Conservation (phyloP, 2,329 filamentous ascomycete genomes). For the Exophiala spinifera region DNA sequence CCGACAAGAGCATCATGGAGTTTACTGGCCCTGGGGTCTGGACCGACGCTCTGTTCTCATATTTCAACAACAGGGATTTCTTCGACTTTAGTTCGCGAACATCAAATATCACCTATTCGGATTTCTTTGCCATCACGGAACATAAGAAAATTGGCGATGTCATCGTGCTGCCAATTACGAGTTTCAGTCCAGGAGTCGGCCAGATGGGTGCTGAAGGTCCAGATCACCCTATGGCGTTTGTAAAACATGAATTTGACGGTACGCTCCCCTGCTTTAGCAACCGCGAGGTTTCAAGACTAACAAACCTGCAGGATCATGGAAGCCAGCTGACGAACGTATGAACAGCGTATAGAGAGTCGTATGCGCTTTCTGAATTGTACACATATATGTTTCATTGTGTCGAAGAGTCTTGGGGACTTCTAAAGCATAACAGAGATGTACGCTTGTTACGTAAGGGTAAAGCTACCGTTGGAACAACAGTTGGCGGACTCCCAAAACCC, state of each 20-base stretch:
- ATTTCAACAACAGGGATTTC: conserved; percentile 86
- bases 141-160: conserved; percentile 91
- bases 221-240: conserved; percentile 94
- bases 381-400: neutral
- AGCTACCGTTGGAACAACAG: too few relatives aligned
- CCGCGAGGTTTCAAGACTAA: conserved; percentile 8
- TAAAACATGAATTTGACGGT: conserved; percentile 97
- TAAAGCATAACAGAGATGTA: neutral
- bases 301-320: conserved; percentile 30
- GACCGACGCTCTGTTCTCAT: conserved; percentile 89
- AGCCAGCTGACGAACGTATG: conserved; percentile 32
- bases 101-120: conserved; percentile 71
- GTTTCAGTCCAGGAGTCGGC: conserved; percentile 89
- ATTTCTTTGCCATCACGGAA: conserved; percentile 82
- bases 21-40: conserved; percentile 92
- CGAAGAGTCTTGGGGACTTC: neutral
- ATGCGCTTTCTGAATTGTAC: neutral
- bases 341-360: conserved; percentile 4
- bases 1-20: conserved; percentile 74
- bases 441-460: too few relatives aligned
- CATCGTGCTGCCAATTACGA: conserved; percentile 89
- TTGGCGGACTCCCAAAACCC: too few relatives aligned
- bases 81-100: conserved; percentile 73
- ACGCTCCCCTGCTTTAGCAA: conserved; percentile 33
- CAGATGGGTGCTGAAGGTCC: conserved; percentile 88